phyloP scores from a whole-genome alignment of 768 basidiomycete genomes.

The Wakefieldia striispora region DNA sequence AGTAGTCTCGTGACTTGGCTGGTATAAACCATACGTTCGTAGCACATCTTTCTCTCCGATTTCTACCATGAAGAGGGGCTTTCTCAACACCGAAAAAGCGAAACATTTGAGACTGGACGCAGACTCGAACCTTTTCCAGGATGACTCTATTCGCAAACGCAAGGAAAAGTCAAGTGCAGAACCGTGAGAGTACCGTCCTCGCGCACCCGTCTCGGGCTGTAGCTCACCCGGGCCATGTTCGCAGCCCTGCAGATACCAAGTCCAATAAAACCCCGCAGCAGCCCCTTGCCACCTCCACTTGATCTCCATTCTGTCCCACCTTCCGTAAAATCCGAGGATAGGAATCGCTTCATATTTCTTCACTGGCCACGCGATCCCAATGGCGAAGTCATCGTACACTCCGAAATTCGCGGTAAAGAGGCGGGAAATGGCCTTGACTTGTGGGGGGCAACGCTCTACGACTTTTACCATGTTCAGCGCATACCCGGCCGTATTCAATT shows the following conservation, averaged over 20 bases:
- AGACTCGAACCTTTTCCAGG: constrained; percentile 17
- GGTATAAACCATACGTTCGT: too few relatives aligned
- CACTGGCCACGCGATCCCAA: constrained; percentile 29
- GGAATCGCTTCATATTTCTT: constrained; percentile 19
- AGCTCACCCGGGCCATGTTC: too few relatives aligned
- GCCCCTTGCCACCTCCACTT: too few relatives aligned
- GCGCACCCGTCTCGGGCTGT: background rate
- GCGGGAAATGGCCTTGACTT: constrained; percentile 17
- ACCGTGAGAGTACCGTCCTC: background rate
- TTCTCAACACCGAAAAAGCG: constrained; percentile 21
- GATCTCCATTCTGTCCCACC: constrained; percentile 8
- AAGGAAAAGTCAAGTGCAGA: constrained; percentile 4
- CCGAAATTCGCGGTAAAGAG: constrained; percentile 17
- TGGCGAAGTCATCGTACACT: constrained; percentile 12
- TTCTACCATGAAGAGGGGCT: constrained; percentile 24
- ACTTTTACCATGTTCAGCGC: constrained; percentile 23
- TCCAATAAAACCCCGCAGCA: too few relatives aligned
- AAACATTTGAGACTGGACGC: constrained; percentile 24
- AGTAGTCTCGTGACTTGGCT: too few relatives aligned
- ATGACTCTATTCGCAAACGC: background rate
- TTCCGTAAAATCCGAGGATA: background rate
- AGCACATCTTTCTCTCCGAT: too few relatives aligned
- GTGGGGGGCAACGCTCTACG: constrained; percentile 31
- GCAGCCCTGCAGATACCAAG: background rate
- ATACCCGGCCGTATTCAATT: background rate